These are phyloP conservation scores for Jackrogersella minutella DNA, from an alignment of 495 filamentous ascomycete genomes.

Conservation along the genomic window DNA sequence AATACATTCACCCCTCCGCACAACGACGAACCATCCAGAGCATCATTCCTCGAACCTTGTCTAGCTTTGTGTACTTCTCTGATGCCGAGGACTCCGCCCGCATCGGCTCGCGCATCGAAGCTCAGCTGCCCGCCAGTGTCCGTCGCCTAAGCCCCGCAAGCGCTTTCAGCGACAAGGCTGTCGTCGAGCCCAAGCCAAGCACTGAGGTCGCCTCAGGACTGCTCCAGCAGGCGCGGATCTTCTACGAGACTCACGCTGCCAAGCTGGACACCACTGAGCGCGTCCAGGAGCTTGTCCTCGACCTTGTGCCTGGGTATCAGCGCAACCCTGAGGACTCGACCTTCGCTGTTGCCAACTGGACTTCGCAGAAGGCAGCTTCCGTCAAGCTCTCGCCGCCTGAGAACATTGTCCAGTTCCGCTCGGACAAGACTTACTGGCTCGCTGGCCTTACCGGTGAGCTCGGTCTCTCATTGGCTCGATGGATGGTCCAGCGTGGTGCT, in stretches of 20 bases:
- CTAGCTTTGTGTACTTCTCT: constrained; percentile 8
- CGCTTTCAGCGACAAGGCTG: constrained; percentile 4
- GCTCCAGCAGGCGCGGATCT: constrained; percentile 7
- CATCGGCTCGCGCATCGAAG: background rate
- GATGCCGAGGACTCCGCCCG: constrained; percentile 1
- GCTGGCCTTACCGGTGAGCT: constrained; percentile 57
- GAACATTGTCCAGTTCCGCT: constrained; percentile 22
- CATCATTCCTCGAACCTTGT: background rate
- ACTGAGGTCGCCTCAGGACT: background rate
- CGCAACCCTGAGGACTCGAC: background rate
- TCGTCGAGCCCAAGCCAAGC: constrained; percentile 3
- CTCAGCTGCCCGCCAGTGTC: background rate
- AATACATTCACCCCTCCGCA: constrained; percentile 6
- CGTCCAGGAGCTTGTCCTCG: background rate
- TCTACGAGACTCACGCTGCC: constrained; percentile 1
- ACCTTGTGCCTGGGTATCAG: background rate
- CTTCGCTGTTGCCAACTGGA: constrained; percentile 7
- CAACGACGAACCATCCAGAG: constrained; percentile 3
- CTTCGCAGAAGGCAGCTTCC: background rate
- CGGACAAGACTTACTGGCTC: constrained; percentile 57
- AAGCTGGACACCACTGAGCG: constrained; percentile 4
- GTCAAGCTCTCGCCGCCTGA: constrained; percentile 12
- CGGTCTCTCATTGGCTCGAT: constrained; percentile 55
- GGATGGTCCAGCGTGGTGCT: constrained; percentile 60
- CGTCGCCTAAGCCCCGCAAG: background rate